These are phyloP conservation scores for Cyanidiococcus yangmingshanensis DNA, from an alignment of 23 red algal species.

Conservation along the genomic window DNA sequence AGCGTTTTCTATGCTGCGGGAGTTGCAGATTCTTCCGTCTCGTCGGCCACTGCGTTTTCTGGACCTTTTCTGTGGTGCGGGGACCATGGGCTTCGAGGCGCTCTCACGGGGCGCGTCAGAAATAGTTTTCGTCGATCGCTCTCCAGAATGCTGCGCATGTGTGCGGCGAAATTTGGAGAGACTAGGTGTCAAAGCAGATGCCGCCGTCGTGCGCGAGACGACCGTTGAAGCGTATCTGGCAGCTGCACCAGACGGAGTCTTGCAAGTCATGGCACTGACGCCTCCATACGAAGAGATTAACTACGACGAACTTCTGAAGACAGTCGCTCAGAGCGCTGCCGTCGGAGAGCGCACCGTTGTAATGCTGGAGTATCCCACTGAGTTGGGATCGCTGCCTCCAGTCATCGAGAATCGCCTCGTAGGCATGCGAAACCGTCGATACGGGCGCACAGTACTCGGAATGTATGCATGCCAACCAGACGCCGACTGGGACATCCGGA, in stretches of 20 bases:
- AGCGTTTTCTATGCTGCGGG: conserved; percentile 68
- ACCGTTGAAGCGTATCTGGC: conserved; percentile 24
- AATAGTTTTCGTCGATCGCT: conserved; percentile 77
- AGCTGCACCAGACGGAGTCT: conserved; percentile 2
- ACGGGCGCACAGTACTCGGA: conserved; percentile 79
- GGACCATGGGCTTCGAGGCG: conserved; percentile 86
- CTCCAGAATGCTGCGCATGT: conserved; percentile 32
- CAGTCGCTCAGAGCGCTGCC: conserved; percentile 36
- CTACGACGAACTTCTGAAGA: conserved; percentile 65
- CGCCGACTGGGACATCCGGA: conserved; percentile 41
- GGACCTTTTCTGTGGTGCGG: conserved; percentile 79
- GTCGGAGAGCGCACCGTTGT: conserved; percentile 84
- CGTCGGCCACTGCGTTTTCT: conserved; percentile 26
- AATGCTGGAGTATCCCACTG: conserved; percentile 88
- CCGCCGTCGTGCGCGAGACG: conserved; percentile 47
- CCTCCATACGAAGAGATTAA: conserved; percentile 97
- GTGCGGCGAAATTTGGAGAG: conserved; percentile 31
- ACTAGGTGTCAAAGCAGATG: background rate
- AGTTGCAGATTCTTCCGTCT: conserved; percentile 33
- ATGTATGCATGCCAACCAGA: conserved; percentile 69
- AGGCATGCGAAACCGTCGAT: conserved; percentile 77
- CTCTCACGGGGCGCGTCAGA: conserved; percentile 47
- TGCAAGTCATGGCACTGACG: conserved; percentile 57
- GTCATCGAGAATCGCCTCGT: conserved; percentile 56
- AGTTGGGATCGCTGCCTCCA: conserved; percentile 58